A percentile compares a stretch with the other conserved stretches of the same genome.
Evolutionary conservation across 169 alveolate species (phyloP).

Genomic region (Eimeria zaria): DNA sequence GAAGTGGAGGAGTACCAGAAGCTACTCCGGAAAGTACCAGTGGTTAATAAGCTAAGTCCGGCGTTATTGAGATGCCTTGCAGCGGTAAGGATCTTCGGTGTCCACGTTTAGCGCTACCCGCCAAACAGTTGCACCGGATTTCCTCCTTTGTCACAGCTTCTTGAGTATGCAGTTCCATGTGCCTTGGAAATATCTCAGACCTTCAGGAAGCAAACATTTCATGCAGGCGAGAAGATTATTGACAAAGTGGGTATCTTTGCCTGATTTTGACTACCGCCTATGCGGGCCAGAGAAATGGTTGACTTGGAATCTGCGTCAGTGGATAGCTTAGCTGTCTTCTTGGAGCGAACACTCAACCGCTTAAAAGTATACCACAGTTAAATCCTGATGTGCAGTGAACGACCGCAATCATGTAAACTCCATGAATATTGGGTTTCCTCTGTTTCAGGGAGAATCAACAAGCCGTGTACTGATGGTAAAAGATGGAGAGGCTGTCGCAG

Average conservation of each 20-base stretch:
- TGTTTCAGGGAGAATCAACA: constrained; percentile 24
- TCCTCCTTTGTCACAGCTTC: neutral
- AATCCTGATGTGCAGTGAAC: neutral
- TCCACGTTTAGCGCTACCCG: neutral
- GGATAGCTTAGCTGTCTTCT: neutral
- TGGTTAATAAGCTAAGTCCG: constrained; percentile 72
- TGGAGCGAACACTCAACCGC: neutral
- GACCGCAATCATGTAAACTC: neutral
- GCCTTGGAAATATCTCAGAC: constrained; percentile 33
- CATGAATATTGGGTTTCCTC: neutral
- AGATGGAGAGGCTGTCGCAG: constrained; percentile 83
- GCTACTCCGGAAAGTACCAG: constrained; percentile 83
- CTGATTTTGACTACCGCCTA: neutral
- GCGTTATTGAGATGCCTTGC: constrained; percentile 71
- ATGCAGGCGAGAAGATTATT: constrained; percentile 67
- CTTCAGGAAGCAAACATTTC: constrained; percentile 69
- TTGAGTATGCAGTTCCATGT: neutral
- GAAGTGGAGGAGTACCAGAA: constrained; percentile 54
- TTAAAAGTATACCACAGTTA: neutral
- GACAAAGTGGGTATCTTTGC: neutral
- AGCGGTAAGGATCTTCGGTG: constrained; percentile 37
- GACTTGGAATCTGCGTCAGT: neutral
- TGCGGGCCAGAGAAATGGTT: neutral
- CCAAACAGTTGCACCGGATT: neutral
- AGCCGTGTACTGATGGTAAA: constrained; percentile 79